A percentile compares a stretch with the other conserved stretches of the same genome.
These are phyloP conservation scores for Talaromyces sp. DNA, from an alignment of 2,329 filamentous ascomycete genomes.

Conservation along the genomic window DNA sequence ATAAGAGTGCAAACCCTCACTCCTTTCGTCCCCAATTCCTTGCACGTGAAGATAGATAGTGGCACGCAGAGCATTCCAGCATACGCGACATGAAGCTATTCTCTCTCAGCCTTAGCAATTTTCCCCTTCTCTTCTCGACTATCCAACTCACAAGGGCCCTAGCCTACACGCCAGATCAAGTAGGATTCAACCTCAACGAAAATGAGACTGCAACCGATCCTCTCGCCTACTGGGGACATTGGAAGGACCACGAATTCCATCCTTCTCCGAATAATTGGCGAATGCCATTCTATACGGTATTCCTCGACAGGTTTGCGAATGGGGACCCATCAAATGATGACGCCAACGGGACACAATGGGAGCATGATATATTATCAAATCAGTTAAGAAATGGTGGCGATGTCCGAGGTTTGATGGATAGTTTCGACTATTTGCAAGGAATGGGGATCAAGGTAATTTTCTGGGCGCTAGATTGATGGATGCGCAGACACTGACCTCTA, in stretches of 20 bases:
- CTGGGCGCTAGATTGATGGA: conserved; percentile 7
- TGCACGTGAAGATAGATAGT: neutral
- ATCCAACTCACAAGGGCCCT: conserved; percentile 10
- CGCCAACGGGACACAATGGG: conserved; percentile 55
- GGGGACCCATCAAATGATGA: conserved; percentile 59
- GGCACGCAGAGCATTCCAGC: neutral
- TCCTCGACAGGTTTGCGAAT: conserved; percentile 58
- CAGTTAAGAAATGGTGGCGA: conserved; percentile 59
- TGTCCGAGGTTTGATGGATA: conserved; percentile 51
- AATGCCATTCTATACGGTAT: conserved; percentile 59
- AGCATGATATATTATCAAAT: conserved; percentile 54
- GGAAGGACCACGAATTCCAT: conserved; percentile 47
- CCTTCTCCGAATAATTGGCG: conserved; percentile 57
- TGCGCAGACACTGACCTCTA: neutral
- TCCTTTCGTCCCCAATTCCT: neutral
- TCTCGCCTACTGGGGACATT: conserved; percentile 53
- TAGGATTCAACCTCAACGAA: conserved; percentile 55
- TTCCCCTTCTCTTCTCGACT: conserved; percentile 7
- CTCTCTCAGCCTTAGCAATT: neutral
- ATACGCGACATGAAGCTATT: conserved; percentile 25
- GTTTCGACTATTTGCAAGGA: conserved; percentile 57
- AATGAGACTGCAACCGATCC: conserved; percentile 52
- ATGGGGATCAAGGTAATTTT: conserved; percentile 52
- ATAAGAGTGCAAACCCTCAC: neutral
- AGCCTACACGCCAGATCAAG: conserved; percentile 44